These are phyloP conservation scores for Colletotrichum somersetense DNA, from an alignment of 2,329 filamentous ascomycete genomes.

Conservation along the genomic window DNA sequence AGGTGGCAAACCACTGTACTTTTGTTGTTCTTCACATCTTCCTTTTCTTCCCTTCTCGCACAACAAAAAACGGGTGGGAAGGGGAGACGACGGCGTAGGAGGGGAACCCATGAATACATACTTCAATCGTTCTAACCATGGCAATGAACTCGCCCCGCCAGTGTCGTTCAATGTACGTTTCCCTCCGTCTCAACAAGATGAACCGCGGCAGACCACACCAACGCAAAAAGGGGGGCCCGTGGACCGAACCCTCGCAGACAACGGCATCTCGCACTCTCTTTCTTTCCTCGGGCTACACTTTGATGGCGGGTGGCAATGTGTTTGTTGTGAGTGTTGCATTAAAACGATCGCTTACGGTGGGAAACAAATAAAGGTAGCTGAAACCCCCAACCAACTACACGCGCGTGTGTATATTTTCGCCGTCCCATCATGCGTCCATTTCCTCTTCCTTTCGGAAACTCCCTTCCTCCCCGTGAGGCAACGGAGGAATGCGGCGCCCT, in stretches of 20 bases:
- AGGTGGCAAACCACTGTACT: slow-evolving; percentile 11
- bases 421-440: slow-evolving; percentile 20
- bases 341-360: slow-evolving; percentile 39
- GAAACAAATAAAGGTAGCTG: slow-evolving; percentile 31
- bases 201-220: background rate
- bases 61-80: slow-evolving; percentile 6
- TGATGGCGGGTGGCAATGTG: background rate
- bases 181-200: background rate
- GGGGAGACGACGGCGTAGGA: slow-evolving; percentile 35
- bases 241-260: background rate
- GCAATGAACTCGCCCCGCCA: background rate
- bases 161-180: background rate
- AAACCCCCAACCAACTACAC: slow-evolving; percentile 31
- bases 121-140: slow-evolving; percentile 39
- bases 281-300: slow-evolving; percentile 8
- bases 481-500: slow-evolving; percentile 31
- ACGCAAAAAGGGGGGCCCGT: background rate
- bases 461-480: slow-evolving; percentile 1
- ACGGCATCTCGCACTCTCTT: slow-evolving; percentile 4
- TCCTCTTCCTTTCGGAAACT: slow-evolving; percentile 8
- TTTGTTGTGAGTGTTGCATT: slow-evolving; percentile 25
- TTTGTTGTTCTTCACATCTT: background rate
- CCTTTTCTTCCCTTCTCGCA: slow-evolving; percentile 1
- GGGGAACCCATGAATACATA: slow-evolving; percentile 36
- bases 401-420: slow-evolving; percentile 33